phyloP scores from a whole-genome alignment of 768 basidiomycete genomes.

The Russula sp. region DNA sequence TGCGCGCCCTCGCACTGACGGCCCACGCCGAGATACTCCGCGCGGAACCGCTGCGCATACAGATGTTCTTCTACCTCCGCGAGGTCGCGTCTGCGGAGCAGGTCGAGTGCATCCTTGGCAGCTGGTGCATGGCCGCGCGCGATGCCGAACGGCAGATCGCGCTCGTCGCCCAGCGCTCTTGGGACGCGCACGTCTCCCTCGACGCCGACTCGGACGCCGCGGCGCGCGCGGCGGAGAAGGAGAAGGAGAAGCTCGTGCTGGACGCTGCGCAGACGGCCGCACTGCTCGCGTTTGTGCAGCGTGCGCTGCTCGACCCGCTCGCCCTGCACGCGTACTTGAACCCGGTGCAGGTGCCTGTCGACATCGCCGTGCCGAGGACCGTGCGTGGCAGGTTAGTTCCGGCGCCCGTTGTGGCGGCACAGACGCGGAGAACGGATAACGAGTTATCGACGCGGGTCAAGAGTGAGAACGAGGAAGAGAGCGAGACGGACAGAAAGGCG shows the following conservation, averaged over 20 bases:
- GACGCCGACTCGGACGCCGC: slow-evolving; percentile 1
- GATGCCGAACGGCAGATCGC: slow-evolving; percentile 67
- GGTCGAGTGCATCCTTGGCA: slow-evolving; percentile 54
- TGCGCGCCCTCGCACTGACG: slow-evolving; percentile 54
- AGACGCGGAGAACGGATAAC: slow-evolving; percentile 30
- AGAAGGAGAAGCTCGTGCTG: slow-evolving; percentile 31
- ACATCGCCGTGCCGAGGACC: slow-evolving; percentile 31
- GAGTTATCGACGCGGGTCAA: slow-evolving; percentile 35
- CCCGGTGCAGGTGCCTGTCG: slow-evolving; percentile 46
- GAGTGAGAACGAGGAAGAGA: slow-evolving; percentile 60
- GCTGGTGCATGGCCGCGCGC: slow-evolving; percentile 66
- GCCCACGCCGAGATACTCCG: slow-evolving; percentile 63
- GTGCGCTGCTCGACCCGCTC: slow-evolving; percentile 54
- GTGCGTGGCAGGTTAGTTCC: slow-evolving; percentile 31
- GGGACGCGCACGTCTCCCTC: slow-evolving; percentile 38
- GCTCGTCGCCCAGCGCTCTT: slow-evolving; percentile 44
- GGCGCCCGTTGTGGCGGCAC: slow-evolving; percentile 23
- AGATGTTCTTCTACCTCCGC: slow-evolving; percentile 45
- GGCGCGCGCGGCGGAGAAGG: slow-evolving; percentile 2
- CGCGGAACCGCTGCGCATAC: slow-evolving; percentile 42
- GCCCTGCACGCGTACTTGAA: slow-evolving; percentile 57
- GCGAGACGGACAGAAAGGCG: slow-evolving; percentile 60
- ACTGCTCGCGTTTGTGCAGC: slow-evolving; percentile 48
- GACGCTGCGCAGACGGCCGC: slow-evolving; percentile 31
- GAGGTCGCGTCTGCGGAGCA: slow-evolving; percentile 46